Conservation (phyloP, 2,329 filamentous ascomycete genomes). For the Ascochyta fabae region DNA sequence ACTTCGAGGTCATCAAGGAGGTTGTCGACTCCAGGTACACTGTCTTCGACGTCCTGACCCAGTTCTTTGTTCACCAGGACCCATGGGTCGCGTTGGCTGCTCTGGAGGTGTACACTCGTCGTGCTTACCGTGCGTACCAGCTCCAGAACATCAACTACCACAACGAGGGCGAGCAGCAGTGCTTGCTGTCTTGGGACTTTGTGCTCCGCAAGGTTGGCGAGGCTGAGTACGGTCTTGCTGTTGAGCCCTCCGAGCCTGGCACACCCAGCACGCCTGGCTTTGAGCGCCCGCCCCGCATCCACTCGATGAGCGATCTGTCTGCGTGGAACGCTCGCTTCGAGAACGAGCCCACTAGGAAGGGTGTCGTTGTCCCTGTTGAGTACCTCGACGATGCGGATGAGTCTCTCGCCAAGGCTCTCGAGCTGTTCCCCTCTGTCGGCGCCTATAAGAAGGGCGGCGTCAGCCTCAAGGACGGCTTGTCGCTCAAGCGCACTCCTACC, state of each 20-base stretch:
- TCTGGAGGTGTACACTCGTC: slow-evolving; percentile 93
- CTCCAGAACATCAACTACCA: slow-evolving; percentile 90
- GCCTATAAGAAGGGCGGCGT: slow-evolving; percentile 62
- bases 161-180: slow-evolving; percentile 76
- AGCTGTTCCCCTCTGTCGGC: slow-evolving; percentile 72
- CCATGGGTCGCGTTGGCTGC: slow-evolving; percentile 93
- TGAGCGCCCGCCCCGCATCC: slow-evolving; percentile 73
- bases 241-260: slow-evolving; percentile 81
- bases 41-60: slow-evolving; percentile 92
- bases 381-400: slow-evolving; percentile 96
- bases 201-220: slow-evolving; percentile 90
- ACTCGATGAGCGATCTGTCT: slow-evolving; percentile 96
- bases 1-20: slow-evolving; percentile 90
- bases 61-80: slow-evolving; percentile 94
- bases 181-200: slow-evolving; percentile 93
- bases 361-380: slow-evolving; percentile 90
- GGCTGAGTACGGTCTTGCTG: slow-evolving; percentile 83
- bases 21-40: slow-evolving; percentile 99
- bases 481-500: slow-evolving; percentile 70
- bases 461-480: slow-evolving; percentile 48
- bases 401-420: slow-evolving; percentile 79
- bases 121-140: slow-evolving; percentile 94
- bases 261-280: slow-evolving; percentile 71
- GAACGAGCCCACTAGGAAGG: slow-evolving; percentile 80
- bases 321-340: slow-evolving; percentile 78